Conservation (phyloP, 495 filamentous ascomycete genomes). For the Daldinia decipiens region DNA sequence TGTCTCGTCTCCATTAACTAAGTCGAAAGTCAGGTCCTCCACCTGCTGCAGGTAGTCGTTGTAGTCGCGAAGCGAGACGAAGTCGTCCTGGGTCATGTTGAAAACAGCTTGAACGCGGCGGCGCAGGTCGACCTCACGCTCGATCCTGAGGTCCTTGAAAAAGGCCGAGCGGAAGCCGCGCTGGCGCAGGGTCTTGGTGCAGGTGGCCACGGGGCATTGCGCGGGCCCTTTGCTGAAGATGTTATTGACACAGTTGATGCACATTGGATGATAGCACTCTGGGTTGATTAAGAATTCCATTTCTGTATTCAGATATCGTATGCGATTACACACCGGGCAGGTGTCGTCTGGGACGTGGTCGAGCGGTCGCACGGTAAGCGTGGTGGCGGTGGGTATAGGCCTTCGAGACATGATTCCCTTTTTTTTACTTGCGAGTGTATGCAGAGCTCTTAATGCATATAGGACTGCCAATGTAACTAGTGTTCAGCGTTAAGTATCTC, state of each 20-base stretch:
- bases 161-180: slow-evolving; percentile 85
- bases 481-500: not conserved
- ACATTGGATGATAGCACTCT: slow-evolving; percentile 99
- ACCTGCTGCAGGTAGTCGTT: slow-evolving; percentile 96
- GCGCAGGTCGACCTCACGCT: slow-evolving; percentile 94
- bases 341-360: slow-evolving; percentile 67
- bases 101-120: slow-evolving; percentile 82
- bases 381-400: slow-evolving; percentile 13
- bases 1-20: slow-evolving; percentile 77
- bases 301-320: slow-evolving; percentile 90
- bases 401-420: slow-evolving; percentile 50
- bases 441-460: not conserved
- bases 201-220: slow-evolving; percentile 88
- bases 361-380: slow-evolving; percentile 18
- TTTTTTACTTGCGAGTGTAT: not conserved
- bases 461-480: not conserved
- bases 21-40: slow-evolving; percentile 88
- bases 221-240: slow-evolving; percentile 92
- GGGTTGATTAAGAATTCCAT: slow-evolving; percentile 96
- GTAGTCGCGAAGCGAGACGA: slow-evolving; percentile 79
- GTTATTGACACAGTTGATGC: slow-evolving; percentile 90
- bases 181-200: slow-evolving; percentile 84
- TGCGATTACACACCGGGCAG: slow-evolving; percentile 96
- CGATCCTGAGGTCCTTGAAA: slow-evolving; percentile 88
- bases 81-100: slow-evolving; percentile 91